phyloP scores from a whole-genome alignment of 2,329 filamentous ascomycete genomes.

The Sodiomyces alkalinus region DNA sequence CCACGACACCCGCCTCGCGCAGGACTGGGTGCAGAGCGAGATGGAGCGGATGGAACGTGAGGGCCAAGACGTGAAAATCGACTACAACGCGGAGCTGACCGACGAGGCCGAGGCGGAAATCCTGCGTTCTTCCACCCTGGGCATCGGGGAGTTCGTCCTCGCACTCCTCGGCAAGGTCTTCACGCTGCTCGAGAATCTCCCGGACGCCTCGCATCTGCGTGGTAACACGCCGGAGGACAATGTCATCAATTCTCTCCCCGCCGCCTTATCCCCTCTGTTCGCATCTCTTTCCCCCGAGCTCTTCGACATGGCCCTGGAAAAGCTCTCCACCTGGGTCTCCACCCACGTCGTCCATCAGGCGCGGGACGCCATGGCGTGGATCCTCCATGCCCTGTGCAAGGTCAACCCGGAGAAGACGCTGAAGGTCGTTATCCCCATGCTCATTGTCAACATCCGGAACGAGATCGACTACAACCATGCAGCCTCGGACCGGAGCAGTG shows the following conservation, averaged over 20 bases:
- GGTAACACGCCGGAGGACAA: conserved; percentile 92
- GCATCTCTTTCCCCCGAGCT: conserved; percentile 83
- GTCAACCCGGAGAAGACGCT: conserved; percentile 88
- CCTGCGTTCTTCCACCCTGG: conserved; percentile 82
- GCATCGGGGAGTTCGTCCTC: conserved; percentile 82
- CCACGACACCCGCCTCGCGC: conserved; percentile 61
- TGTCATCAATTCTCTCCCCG: conserved; percentile 87
- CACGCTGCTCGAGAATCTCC: conserved; percentile 85
- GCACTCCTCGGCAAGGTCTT: conserved; percentile 90
- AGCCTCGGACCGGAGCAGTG: conserved; percentile 85
- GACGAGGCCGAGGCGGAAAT: conserved; percentile 82
- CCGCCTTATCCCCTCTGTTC: conserved; percentile 79
- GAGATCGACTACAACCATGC: conserved; percentile 96
- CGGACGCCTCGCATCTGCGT: conserved; percentile 75
- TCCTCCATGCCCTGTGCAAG: conserved; percentile 91
- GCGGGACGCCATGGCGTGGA: conserved; percentile 95
- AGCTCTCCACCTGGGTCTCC: conserved; percentile 80
- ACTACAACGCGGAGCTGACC: conserved; percentile 68
- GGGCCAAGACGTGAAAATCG: conserved; percentile 69
- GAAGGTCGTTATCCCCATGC: conserved; percentile 77
- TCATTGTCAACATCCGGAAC: conserved; percentile 81
- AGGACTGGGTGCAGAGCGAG: conserved; percentile 88
- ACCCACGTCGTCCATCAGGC: conserved; percentile 95
- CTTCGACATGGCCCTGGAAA: conserved; percentile 82
- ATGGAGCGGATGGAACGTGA: conserved; percentile 84